Evolutionary conservation across 148 eudicot genomes (phyloP).

Genomic region (Chenopodium quinoa): DNA sequence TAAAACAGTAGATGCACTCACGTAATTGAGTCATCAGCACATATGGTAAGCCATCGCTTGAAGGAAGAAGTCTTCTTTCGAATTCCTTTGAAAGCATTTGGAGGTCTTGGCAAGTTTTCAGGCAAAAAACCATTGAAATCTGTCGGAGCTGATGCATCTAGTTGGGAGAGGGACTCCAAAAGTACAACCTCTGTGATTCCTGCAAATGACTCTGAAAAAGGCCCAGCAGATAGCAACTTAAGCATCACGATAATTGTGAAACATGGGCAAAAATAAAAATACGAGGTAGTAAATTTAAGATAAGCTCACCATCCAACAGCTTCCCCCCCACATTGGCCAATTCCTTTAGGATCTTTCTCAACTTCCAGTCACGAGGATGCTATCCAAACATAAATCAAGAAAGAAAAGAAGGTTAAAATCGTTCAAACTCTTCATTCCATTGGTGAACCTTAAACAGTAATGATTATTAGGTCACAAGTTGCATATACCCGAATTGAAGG

Average conservation of each 20-base stretch:
- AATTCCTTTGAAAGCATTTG: constrained; percentile 80
- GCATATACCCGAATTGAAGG: not conserved
- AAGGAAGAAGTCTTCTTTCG: constrained; percentile 66
- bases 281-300: not conserved
- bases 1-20: constrained; percentile 31
- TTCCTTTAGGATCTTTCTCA: constrained; percentile 63
- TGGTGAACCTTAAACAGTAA: not conserved
- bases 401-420: constrained; percentile 10
- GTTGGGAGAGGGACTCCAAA: constrained; percentile 51
- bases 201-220: constrained; percentile 59
- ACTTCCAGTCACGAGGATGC: constrained; percentile 83
- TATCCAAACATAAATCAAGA: constrained; percentile 17
- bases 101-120: constrained; percentile 68
- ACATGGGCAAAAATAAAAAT: not conserved
- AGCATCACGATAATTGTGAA: not conserved
- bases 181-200: constrained; percentile 56
- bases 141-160: constrained; percentile 40
- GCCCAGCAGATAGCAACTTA: constrained; percentile 17
- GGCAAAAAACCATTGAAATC: constrained; percentile 48
- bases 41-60: constrained; percentile 89
- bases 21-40: constrained; percentile 74
- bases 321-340: constrained; percentile 53
- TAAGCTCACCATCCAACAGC: constrained; percentile 58
- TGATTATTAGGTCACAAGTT: not conserved
- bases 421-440: not conserved